Base-by-base conservation (phyloP, 345 rosid genomes). In the Gossypium bickii region DNA sequence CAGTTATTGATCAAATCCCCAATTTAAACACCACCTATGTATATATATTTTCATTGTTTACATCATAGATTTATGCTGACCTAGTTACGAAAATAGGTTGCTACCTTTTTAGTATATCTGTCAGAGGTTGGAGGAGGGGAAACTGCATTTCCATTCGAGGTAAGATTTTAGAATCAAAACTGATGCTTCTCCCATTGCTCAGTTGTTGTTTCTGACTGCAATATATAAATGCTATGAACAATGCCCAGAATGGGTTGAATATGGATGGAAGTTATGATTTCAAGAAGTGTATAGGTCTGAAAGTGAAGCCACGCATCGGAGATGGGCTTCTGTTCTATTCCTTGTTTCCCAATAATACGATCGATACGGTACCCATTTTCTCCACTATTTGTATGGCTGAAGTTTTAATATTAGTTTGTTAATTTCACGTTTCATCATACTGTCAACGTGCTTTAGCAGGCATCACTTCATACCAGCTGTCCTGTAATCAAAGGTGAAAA, bases 261-360 rank as follows among this genome's bases (percentile, higher is more conserved):
- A 38, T 71, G 72, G 82, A 79, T 34, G 86, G 76, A 83, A 81
- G 55, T 34, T 86, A 87, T 78, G 89, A 86, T 79, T 88, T 64
- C 77, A 18, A 49, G 12, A 62, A 83, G 59, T 92, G 92, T 47
- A 57, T 43, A 47, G 95, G 97, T 76, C 60, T 92, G 66, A 85
- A 75, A 81, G 88, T 88, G 49, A 90, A 84, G 77, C 93, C 93
- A 10, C 84, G 74, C 11, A 80, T 51, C 80, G 94, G 94, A 25
- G 97, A 90, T 73, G 94, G 86, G 20, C 79, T 90, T 78, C 77
- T 89, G 12, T 92, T 90, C 73, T 89, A 86, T 80, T 90, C 93
- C 0, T 10, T 87, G 52, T 77, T 81, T 43, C 87, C 90, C 25
- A 92, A 92, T 63, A 70, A 78, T 55, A 87, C 93, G 22, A 89